Percentiles rank a stretch among this genome's conserved stretches.
phyloP scores from a whole-genome alignment of 129 eudicot species.

The Solidago caesia region DNA sequence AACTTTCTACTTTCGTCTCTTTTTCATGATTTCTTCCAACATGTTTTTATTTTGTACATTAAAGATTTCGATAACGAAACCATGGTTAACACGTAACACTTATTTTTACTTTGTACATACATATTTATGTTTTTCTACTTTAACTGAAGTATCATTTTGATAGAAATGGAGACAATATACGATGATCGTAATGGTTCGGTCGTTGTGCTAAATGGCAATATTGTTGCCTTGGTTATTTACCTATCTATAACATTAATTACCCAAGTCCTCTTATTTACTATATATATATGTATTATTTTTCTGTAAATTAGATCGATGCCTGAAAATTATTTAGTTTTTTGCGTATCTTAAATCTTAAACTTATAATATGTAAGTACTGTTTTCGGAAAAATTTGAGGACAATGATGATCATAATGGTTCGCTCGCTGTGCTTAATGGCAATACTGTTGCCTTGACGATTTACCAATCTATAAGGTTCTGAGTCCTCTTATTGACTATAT shows the following conservation, averaged over 20 bases:
- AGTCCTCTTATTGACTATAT: not conserved
- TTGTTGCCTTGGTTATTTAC: conserved; percentile 28
- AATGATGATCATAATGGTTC: conserved; percentile 33
- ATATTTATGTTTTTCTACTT: too few relatives aligned
- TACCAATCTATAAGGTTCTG: not conserved
- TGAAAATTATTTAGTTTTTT: too few relatives aligned
- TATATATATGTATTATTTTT: too few relatives aligned
- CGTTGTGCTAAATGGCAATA: conserved; percentile 30
- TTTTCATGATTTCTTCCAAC: too few relatives aligned
- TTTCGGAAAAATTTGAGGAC: conserved; percentile 1
- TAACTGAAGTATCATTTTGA: not conserved
- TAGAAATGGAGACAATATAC: conserved; percentile 18
- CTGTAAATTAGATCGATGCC: too few relatives aligned
- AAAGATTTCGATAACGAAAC: not conserved
- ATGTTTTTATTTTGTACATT: not conserved
- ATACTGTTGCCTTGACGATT: conserved; percentile 26
- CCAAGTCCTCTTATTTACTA: not conserved
- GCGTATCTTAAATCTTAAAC: too few relatives aligned
- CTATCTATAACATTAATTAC: not conserved
- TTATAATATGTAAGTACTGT: not conserved
- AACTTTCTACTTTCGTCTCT: too few relatives aligned
- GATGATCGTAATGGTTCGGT: conserved; percentile 33
- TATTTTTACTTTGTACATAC: too few relatives aligned
- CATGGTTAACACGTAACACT: too few relatives aligned
- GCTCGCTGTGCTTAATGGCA: conserved; percentile 33